Conservation (phyloP, 129 eudicot species). For the Oenanthe sinensis region DNA sequence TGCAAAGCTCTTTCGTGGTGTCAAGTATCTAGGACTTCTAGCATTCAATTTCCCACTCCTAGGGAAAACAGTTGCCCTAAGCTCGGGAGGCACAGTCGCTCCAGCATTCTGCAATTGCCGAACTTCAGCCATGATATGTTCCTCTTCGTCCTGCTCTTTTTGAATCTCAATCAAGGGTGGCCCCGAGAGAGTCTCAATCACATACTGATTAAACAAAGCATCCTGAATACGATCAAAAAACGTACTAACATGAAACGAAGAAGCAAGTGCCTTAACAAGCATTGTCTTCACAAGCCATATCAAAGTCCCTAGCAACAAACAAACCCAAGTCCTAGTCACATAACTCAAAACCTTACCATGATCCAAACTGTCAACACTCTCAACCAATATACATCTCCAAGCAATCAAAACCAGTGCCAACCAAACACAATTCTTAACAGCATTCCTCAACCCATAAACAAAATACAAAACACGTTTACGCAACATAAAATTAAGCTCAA, state of each 20-base stretch:
- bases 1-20: constrained; percentile 32
- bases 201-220: constrained; percentile 42
- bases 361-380: constrained; percentile 23
- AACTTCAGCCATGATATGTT: constrained; percentile 28
- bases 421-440: constrained; percentile 76
- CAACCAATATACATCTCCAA: constrained; percentile 48
- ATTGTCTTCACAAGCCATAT: constrained; percentile 46
- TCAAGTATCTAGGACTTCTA: constrained; percentile 1
- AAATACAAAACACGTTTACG: constrained; percentile 64
- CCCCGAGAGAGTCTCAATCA: constrained; percentile 41
- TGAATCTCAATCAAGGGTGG: constrained; percentile 32
- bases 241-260: constrained; percentile 42
- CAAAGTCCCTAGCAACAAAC: constrained; percentile 45
- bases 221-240: constrained; percentile 55
- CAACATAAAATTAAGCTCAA: constrained; percentile 49
- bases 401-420: constrained; percentile 52
- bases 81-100: constrained; percentile 47
- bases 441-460: constrained; percentile 46
- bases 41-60: constrained; percentile 40
- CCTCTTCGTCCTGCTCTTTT: constrained; percentile 35
- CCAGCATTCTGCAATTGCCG: constrained; percentile 39
- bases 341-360: constrained; percentile 33
- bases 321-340: constrained; percentile 37
- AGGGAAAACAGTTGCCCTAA: constrained; percentile 53
- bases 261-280: constrained; percentile 42